Base-by-base conservation (phyloP, 2,329 filamentous ascomycete genomes). In the Xylariaceae sp. region DNA sequence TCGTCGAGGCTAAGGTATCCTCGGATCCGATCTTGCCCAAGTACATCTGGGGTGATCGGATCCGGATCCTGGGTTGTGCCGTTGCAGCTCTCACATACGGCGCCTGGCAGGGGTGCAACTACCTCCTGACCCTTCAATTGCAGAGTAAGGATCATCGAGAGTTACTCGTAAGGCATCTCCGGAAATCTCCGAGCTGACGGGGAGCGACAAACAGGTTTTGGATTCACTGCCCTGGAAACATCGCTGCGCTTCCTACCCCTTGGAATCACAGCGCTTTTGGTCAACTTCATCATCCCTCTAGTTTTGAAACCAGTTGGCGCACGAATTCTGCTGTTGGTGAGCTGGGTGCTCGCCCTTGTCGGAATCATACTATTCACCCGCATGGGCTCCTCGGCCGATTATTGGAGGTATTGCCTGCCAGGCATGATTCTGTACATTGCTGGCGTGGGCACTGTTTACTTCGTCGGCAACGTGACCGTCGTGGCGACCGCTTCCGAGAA, bases 141-240 rank as follows among this genome's bases (percentile, higher is more conserved):
- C 34, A 37, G 23, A 28, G 34, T 37, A 31, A n/a, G 34, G 30
- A 28, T 16, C n/a, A n/a, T n/a, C n/a, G n/a, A n/a, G n/a, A n/a
- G n/a, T n/a, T n/a, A n/a, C n/a, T n/a, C n/a, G n/a, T n/a, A n/a
- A n/a, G n/a, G n/a, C n/a, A n/a, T n/a, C n/a, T n/a, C n/a, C n/a
- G n/a, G n/a, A n/a, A n/a, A n/a, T n/a, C n/a, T n/a, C n/a, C n/a
- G n/a, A n/a, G n/a, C n/a, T n/a, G n/a, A n/a, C n/a, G n/a, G n/a
- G n/a, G n/a, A n/a, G n/a, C n/a, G n/a, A n/a, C n/a, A n/a, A n/a
- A 16, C 12, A 35, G 33, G 28, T 9, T 24, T 35, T 19, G 33
- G 33, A 3, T 35, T 27, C 15, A 35, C 14, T 24, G 33, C 33
- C 6, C 33, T 35, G 2, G 33, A 35, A 24, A 27, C 33, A 3